Percentiles rank a stretch among this genome's conserved stretches.
Evolutionary conservation across 2,329 filamentous ascomycete species (phyloP).

Genomic region (Cordyceps farinosa): DNA sequence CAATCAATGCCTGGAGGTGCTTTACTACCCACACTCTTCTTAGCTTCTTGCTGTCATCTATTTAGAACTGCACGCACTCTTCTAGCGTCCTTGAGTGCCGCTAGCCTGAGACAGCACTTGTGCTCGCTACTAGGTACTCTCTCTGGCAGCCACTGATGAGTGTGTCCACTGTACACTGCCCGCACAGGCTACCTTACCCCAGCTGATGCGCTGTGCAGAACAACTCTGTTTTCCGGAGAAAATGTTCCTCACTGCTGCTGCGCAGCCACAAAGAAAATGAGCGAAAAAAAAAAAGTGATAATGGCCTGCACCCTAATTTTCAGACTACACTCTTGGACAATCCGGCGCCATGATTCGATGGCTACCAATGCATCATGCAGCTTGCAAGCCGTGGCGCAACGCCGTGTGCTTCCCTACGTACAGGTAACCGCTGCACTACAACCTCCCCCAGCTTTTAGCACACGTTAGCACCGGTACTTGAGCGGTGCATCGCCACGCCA

Average conservation of each 20-base stretch:
- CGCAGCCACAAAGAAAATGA: background rate
- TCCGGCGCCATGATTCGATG: background rate
- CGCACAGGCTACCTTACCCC: no score
- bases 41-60: background rate
- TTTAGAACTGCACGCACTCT: background rate
- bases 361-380: background rate
- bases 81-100: background rate
- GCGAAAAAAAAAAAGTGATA: background rate
- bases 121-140: no score
- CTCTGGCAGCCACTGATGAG: no score
- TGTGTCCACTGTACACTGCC: no score
- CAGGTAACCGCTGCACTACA: background rate
- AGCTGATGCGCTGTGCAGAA: no score
- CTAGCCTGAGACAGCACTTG: background rate
- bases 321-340: background rate
- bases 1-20: background rate
- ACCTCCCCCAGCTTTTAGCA: conserved; percentile 7
- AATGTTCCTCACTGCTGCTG: no score
- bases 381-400: background rate
- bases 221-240: no score
- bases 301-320: background rate
- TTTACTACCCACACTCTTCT: background rate
- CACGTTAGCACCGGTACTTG: no score
- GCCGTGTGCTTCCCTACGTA: background rate
- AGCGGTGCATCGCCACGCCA: no score